These are phyloP conservation scores for Alternaria alternata DNA, from an alignment of 2,329 filamentous ascomycete species.

Conservation along the genomic window DNA sequence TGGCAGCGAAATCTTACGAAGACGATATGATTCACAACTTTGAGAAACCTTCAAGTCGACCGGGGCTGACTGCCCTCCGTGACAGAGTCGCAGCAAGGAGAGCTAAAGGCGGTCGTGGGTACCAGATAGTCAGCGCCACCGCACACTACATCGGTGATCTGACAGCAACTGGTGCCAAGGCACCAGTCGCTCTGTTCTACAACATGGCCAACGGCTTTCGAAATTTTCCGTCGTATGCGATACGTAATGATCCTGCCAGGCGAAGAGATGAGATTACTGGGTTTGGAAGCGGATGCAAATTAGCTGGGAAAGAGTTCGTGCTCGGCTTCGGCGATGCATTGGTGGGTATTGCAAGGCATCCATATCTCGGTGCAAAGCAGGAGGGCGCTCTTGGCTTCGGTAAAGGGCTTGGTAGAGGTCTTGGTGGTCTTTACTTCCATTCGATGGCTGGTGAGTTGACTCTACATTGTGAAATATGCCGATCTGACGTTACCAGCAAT, in stretches of 20 bases:
- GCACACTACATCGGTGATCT: constrained; percentile 24
- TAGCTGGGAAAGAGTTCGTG: constrained; percentile 75
- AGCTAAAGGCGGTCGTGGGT: constrained; percentile 19
- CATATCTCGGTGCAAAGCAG: constrained; percentile 70
- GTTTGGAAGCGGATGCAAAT: constrained; percentile 73
- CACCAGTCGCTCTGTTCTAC: constrained; percentile 31
- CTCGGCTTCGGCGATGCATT: constrained; percentile 79
- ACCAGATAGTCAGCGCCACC: constrained; percentile 26
- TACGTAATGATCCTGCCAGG: constrained; percentile 23
- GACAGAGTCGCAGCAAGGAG: constrained; percentile 11
- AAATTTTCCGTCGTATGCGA: constrained; percentile 26
- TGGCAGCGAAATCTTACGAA: constrained; percentile 27
- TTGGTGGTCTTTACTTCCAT: background rate
- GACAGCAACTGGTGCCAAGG: constrained; percentile 15
- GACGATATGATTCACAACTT: constrained; percentile 18
- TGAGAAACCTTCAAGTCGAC: background rate
- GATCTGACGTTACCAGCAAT: constrained; percentile 10
- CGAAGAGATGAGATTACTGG: constrained; percentile 60
- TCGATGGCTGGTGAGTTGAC: constrained; percentile 3
- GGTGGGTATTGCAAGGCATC: constrained; percentile 78
- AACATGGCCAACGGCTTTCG: constrained; percentile 32
- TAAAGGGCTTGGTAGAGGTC: constrained; percentile 44
- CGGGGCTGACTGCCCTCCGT: constrained; percentile 5
- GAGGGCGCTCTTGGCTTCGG: constrained; percentile 67
- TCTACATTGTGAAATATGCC: background rate